Base-by-base conservation (phyloP, 371 early-diverging fungal species). In the Mucor mucedo region DNA sequence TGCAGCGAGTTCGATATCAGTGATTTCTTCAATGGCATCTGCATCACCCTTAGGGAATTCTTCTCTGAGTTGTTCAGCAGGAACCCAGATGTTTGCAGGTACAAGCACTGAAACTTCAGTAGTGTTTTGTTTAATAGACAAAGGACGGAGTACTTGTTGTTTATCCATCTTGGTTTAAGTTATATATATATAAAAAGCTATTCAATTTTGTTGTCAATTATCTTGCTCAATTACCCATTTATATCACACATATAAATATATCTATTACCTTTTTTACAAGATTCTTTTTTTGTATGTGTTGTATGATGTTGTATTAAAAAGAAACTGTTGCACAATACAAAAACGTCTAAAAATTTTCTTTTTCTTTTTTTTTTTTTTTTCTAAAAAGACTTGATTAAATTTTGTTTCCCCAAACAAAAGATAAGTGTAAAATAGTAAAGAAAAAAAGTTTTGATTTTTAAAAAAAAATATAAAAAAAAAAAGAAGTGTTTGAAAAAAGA, bases 31-130 rank as follows among this genome's bases (percentile, higher is more conserved):
- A 65, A 76, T 82, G 27, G 77, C 80, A 54, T 75, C 80, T 40
- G 77, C 78, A 47, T 79, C 50, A 21, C 66, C 68, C 30, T 70
- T 71, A 54, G 80, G 76, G 68, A 92, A 91, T 68, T 87, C 87
- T 77, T 96, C 96, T 53, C 91, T 86, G 55, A 94, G 78, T 66
- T 89, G 90, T 74, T 96, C 96, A 60, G 96, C 96, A 44, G 89
- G 84, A 14, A 91, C 92, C 95, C 95, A 96, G 66, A 91, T 88
- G 71, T 88, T 87, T 64, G 89, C 84, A 63, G 94, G 93, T 9
- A 95, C 88, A 53, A 93, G 82, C 63, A 96, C 88, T 42, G 93
- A 85, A 66, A 93, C 84, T 72, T 96, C 94, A 58, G 88, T 85
- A 49, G 87, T 80, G 71, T 87, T 86, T 69, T 90, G 89, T 84